phyloP scores from a whole-genome alignment of 208 protist genomes.

The Acanthamoeba healyi region DNA sequence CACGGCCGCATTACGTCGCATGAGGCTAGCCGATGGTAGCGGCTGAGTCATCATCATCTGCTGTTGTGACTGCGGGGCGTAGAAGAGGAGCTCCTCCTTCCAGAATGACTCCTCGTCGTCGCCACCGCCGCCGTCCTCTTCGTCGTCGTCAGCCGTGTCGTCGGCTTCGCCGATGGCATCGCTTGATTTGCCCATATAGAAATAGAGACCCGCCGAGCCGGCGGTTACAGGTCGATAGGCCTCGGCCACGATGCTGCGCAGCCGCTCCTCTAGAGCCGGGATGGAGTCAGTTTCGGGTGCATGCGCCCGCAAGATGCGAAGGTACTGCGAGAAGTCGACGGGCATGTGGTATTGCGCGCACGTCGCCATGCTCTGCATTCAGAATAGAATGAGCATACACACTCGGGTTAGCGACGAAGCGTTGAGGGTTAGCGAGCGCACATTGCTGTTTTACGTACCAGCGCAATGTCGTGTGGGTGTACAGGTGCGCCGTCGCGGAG shows the following conservation, averaged over 20 bases:
- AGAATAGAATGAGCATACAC: background rate
- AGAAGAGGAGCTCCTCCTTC: constrained; percentile 73
- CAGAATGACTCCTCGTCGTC: constrained; percentile 71
- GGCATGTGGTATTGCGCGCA: constrained; percentile 30
- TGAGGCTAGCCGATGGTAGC: constrained; percentile 1
- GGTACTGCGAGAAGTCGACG: constrained; percentile 41
- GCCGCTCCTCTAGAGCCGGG: constrained; percentile 5
- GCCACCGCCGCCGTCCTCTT: background rate
- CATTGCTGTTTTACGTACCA: background rate
- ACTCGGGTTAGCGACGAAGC: background rate
- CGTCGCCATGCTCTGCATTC: background rate
- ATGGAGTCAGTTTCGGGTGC: background rate
- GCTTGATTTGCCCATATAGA: background rate
- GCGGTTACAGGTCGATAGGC: constrained; percentile 21
- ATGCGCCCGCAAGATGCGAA: constrained; percentile 26
- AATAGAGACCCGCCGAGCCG: constrained; percentile 15
- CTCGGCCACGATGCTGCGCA: constrained; percentile 12
- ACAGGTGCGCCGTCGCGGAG: constrained; percentile 54
- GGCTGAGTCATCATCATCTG: constrained; percentile 27
- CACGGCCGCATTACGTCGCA: background rate
- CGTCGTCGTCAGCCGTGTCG: constrained; percentile 43
- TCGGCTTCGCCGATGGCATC: constrained; percentile 22
- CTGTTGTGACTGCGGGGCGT: constrained; percentile 31
- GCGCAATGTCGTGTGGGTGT: constrained; percentile 52
- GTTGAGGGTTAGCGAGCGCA: background rate